Evolutionary conservation across 78 protist genomes (phyloP), one percentile per base, ranked within the genome.

Genomic region (Isochrysis galbana): DNA sequence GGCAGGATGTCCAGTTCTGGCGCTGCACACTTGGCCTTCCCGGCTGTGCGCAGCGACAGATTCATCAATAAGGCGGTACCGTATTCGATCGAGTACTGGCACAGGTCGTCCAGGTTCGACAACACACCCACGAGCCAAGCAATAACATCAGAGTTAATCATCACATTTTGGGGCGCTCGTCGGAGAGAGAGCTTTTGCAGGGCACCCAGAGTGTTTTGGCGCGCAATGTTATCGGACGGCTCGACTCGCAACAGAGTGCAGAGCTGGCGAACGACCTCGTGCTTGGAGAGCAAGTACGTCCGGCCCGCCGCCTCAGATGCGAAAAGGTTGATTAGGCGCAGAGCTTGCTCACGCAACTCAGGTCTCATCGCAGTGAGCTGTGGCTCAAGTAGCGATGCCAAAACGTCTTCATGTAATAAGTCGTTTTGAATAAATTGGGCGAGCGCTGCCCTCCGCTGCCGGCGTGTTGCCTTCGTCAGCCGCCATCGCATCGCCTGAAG

Each of bases 401-500:
- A 14, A 11, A 72, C 67, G 32, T 0, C 2, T 1, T 1, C 45
- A 19, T 2, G 11, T 41, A 90, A 61, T 55, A 90, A 36, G 19
- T 72, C 92, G 38, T 21, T n/a, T n/a, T 72, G 74, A 14, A 90
- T 11, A 47, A 29, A 87, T 42, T 51, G 14, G 36, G 21, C 29
- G 42, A 87, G 55, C 34, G 44, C 61, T 39, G 36, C 34, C 45
- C 22, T 11, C n/a, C 78, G 48, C 91, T 55, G 41, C 39, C 78
- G 42, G 21, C 14, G 41, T 34, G 51, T 14, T 38, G 92, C 5
- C 92, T 44, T 42, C 22, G 41, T 72, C 48, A 90, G 38, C 21
- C 92, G 92, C 92, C 92, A 90, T 36, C 92, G 92, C 82, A 90
- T 82, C 48, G 92, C 92, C 86, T 90, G 92, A 25, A 90, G 87